Evolutionary conservation across 352 stramenopile genomes (phyloP).

Genomic region (Phytopythium cucurbitacearum): DNA sequence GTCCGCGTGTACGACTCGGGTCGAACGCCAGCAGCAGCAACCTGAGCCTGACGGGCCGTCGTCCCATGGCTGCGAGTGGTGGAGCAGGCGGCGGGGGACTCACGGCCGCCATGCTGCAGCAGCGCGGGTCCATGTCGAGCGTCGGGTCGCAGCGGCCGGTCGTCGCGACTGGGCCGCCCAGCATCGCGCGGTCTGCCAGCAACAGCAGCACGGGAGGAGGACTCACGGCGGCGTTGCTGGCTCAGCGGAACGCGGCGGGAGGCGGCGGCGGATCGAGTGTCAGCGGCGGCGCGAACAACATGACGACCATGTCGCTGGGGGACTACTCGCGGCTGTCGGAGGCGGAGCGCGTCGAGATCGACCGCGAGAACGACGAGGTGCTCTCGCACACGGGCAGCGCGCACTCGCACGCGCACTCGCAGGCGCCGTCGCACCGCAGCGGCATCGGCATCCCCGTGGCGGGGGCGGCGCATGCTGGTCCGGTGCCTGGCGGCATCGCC

Average conservation of each 20-base stretch:
- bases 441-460: constrained; percentile 7
- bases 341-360: not conserved
- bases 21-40: constrained; percentile 4
- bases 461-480: not conserved
- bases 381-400: constrained; percentile 25
- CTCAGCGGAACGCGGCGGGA: constrained; percentile 19
- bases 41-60: no score
- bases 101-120: constrained; percentile 33
- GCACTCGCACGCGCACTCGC: constrained; percentile 9
- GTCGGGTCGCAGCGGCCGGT: no score
- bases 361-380: constrained; percentile 22
- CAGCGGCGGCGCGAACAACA: not conserved
- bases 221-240: constrained; percentile 33
- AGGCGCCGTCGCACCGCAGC: constrained; percentile 8
- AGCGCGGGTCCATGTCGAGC: constrained; percentile 15
- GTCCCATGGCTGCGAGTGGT: no score
- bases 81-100: constrained; percentile 10
- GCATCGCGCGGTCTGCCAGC: constrained; percentile 1
- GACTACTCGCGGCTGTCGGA: constrained; percentile 8
- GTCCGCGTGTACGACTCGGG: constrained; percentile 5
- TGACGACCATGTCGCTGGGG: constrained; percentile 6
- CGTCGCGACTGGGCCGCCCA: not conserved
- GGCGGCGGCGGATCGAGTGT: no score
- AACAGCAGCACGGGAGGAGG: constrained; percentile 7
- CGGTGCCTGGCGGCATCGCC: constrained; percentile 2